Evolutionary conservation across 768 basidiomycete species (phyloP).

Genomic region (Mycena polygramma): DNA sequence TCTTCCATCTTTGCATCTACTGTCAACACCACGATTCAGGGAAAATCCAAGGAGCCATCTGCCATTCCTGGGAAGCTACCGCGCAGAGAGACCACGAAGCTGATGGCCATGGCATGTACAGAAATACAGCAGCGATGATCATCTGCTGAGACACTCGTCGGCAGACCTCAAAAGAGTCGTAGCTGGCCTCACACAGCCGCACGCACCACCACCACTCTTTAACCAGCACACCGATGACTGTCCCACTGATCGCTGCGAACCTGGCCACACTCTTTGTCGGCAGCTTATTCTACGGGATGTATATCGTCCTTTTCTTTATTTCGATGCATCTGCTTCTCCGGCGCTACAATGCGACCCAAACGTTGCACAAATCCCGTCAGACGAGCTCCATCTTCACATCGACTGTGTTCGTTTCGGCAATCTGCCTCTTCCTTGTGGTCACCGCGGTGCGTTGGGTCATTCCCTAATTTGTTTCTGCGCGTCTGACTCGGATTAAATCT

Average conservation of each 20-base stretch:
- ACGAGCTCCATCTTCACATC: constrained; percentile 13
- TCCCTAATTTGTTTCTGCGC: neutral
- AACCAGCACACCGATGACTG: neutral
- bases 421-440: constrained; percentile 12
- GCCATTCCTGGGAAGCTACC: too few relatives aligned
- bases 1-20: neutral
- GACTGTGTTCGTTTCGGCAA: constrained; percentile 9
- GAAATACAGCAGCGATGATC: neutral
- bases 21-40: neutral
- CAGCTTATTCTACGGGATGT: constrained; percentile 26
- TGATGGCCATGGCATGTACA: too few relatives aligned
- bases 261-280: neutral
- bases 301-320: constrained; percentile 21
- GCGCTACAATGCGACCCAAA: neutral
- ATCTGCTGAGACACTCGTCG: neutral
- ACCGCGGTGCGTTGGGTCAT: constrained; percentile 5
- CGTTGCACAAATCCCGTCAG: constrained; percentile 10
- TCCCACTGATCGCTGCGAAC: constrained; percentile 4
- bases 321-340: constrained; percentile 22
- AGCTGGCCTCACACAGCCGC: too few relatives aligned
- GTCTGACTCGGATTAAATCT: neutral
- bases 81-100: neutral
- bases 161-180: too few relatives aligned
- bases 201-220: neutral
- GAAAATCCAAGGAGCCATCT: too few relatives aligned